Percentiles rank a stretch among this genome's conserved stretches.
phyloP scores from a whole-genome alignment of 2,329 filamentous ascomycete genomes.

The Daldinia sp. region DNA sequence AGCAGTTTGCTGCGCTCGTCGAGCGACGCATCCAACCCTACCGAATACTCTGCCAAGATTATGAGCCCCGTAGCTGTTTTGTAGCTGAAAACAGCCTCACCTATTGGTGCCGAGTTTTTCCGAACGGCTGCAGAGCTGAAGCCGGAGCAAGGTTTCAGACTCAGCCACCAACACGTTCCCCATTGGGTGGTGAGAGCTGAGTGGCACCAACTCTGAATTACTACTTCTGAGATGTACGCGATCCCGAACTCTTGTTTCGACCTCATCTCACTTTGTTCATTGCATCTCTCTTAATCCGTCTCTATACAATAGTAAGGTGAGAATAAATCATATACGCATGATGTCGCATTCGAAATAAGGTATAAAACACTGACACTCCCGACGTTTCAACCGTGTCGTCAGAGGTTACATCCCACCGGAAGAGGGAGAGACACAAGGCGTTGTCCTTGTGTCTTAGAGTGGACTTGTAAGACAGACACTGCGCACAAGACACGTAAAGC shows the following conservation, averaged over 20 bases:
- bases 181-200: conserved; percentile 2
- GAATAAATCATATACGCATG: neutral
- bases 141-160: conserved; percentile 16
- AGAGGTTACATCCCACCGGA: neutral
- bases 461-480: conserved; percentile 8
- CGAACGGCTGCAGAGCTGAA: conserved; percentile 24
- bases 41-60: conserved; percentile 21
- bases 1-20: neutral
- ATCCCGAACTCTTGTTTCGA: conserved; percentile 26
- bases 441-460: conserved; percentile 7
- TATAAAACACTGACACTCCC: neutral
- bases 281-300: neutral
- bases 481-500: conserved; percentile 3
- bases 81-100: conserved; percentile 33
- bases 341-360: neutral
- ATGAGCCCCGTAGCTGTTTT: conserved; percentile 19
- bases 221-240: neutral
- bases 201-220: conserved; percentile 10
- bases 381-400: neutral
- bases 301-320: neutral
- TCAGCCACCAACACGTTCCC: neutral
- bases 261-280: conserved; percentile 11
- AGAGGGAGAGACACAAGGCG: neutral
- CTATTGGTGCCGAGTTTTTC: conserved; percentile 25
- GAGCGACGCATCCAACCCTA: conserved; percentile 9